These are phyloP conservation scores for Candida namnaoensis DNA, from an alignment of 805 yeast genomes.

Conservation along the genomic window DNA sequence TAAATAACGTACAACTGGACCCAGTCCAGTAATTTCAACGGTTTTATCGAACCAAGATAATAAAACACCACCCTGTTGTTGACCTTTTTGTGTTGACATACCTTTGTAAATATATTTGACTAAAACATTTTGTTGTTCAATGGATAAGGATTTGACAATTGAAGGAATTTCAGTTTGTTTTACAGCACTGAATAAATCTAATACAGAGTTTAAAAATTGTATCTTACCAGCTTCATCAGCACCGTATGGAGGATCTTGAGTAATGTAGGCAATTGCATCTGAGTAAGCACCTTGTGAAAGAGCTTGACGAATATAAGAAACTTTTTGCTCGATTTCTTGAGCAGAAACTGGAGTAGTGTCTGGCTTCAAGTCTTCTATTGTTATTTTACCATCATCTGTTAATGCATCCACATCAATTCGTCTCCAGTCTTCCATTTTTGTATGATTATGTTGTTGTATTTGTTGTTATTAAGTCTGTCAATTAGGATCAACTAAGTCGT, in stretches of 20 bases:
- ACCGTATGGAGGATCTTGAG: slow-evolving; percentile 78
- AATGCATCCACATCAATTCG: slow-evolving; percentile 88
- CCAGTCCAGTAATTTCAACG: slow-evolving; percentile 76
- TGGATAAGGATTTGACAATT: slow-evolving; percentile 48
- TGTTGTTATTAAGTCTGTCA: no score
- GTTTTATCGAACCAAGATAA: slow-evolving; percentile 91
- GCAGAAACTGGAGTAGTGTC: slow-evolving; percentile 32
- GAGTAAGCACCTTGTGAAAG: slow-evolving; percentile 65
- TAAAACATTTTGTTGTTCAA: slow-evolving; percentile 67
- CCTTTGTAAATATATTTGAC: slow-evolving; percentile 81
- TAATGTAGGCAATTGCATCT: slow-evolving; percentile 56
- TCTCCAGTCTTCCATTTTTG: slow-evolving; percentile 71
- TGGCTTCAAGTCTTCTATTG: slow-evolving; percentile 53
- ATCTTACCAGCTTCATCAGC: slow-evolving; percentile 50
- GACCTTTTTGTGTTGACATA: slow-evolving; percentile 70
- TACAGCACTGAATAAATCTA: slow-evolving; percentile 64
- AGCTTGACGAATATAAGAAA: slow-evolving; percentile 49
- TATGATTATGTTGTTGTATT: not conserved
- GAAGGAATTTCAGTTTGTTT: slow-evolving; percentile 58
- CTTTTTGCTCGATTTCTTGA: slow-evolving; percentile 45
- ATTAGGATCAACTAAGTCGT: no score
- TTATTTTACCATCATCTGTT: slow-evolving; percentile 67
- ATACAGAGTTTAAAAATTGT: slow-evolving; percentile 43
- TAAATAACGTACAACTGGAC: slow-evolving; percentile 79
- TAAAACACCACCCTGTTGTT: slow-evolving; percentile 78